Base-by-base conservation (phyloP, 2,329 filamentous ascomycete species). In the Metarhizium brunneum region DNA sequence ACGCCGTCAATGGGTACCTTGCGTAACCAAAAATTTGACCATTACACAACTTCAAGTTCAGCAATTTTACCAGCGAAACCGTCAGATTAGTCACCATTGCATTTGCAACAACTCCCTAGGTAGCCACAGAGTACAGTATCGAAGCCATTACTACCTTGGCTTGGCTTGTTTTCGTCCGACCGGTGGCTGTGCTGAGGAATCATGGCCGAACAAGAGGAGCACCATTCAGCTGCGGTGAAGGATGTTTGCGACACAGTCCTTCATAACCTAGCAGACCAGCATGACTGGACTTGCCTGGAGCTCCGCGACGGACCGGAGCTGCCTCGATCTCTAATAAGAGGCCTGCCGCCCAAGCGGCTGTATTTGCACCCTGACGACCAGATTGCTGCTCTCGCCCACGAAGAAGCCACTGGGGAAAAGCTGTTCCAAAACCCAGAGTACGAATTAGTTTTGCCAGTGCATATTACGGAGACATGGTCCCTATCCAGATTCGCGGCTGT, bases 281-380 rank as follows among this genome's bases (percentile, higher is more conserved):
- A 92, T 69, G 80, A 85, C 66, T 94, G 89, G 89, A 81, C 80
- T 25, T 68, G 76, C 25, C 70, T 92, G 49, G 69, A 77, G 51
- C 65, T 83, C 20, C 78, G 86, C 68, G 76, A 70, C 72, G 64
- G 57, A 71, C 61, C 61, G n/a, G 66, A 65, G 49, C 64, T 66
- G 10, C 73, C 79, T 1, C 80, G 88, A 20, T 83, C 84, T 6
- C 69, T 92, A 53, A 77, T 94, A 56, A 85, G 83, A 25, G 89
- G 89, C 30, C 72, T 92, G 3, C 88, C 89, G 2, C 87, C 88
- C 0, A 79, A 81, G 48, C 81, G 85, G 49, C 77, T 91, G 47
- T 92, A 94, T 69, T 76, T 88, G 53, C 88, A 94, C 65, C 88
- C 89, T 2, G 89, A 94, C 68, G 88, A 92, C 71, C 89, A 92